Base-by-base conservation (phyloP, 805 yeast species). In the Candida patagonica region DNA sequence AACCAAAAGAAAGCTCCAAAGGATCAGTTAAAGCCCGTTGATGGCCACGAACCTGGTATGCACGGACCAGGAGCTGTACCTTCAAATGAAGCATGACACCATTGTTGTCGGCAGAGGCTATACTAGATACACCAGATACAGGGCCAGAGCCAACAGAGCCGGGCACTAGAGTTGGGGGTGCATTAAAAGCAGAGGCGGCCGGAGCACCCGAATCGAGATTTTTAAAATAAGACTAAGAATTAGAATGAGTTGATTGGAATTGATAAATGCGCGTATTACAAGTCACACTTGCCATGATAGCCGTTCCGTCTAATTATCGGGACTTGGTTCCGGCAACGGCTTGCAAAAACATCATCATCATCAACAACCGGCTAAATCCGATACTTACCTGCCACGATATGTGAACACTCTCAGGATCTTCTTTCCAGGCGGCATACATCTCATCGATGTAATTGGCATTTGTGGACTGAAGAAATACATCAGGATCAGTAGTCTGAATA, bases 21-120 rank as follows among this genome's bases (percentile, higher is more conserved):
- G 99, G 99, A 64, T 92, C 99, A 46, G 87, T 80, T 54, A 78
- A 80, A 34, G 97, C 96, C 68, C 84, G 85, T 63, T 80, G 82
- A 64, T 92, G 99, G 51, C 98, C 99, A 65, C 97, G 79, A 39
- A 92, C 98, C 70, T 92, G 98, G 67, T 88, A 92, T 23, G 98
- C 98, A 64, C 99, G 83, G 48, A 94, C 96, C 54, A 92, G 73
- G 53, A 92, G 75, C 71, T 92, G 99, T 13, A 87, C 94, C 64
- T 92, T 92, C 71, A 92, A 75, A 62, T 92, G 97, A 47, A 84
- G 73, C 48, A 82, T 72, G 33, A 88, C 85, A 49, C 79, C 85
- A 55, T 77, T 75, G 48, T 67, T 61, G 44, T 61, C 62, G 37
- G 73, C 71, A 9, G 37, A 30, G 15, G 37, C 43, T 10, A 15